phyloP scores from a whole-genome alignment of 2,329 filamentous ascomycete species.

The Ascochyta koolunga region DNA sequence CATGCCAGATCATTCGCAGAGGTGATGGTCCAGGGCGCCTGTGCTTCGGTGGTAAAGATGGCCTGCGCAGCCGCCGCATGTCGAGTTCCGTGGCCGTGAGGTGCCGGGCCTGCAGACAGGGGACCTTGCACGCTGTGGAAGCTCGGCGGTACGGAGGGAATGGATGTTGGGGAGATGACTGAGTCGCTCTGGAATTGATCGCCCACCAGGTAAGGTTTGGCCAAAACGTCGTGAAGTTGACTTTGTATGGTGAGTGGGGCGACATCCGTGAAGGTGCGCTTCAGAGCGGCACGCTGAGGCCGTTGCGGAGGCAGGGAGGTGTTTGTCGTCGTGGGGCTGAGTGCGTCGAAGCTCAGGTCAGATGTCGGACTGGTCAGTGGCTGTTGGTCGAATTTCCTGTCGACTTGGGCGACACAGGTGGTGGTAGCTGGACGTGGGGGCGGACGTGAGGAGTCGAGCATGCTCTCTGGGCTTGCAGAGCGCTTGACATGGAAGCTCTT shows the following conservation, averaged over 20 bases:
- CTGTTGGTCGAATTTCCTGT: slow-evolving; percentile 19
- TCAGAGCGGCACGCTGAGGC: slow-evolving; percentile 67
- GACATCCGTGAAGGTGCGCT: slow-evolving; percentile 87
- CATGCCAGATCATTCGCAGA: slow-evolving; percentile 96
- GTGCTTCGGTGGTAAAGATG: slow-evolving; percentile 94
- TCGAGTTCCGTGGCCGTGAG: slow-evolving; percentile 86
- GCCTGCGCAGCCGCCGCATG: slow-evolving; percentile 92
- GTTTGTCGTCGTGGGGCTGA: slow-evolving; percentile 24
- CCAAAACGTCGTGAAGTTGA: slow-evolving; percentile 82
- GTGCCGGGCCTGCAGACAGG: slow-evolving; percentile 50
- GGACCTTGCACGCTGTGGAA: slow-evolving; percentile 42
- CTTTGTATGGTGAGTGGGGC: slow-evolving; percentile 76
- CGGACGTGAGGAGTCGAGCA: slow-evolving; percentile 34
- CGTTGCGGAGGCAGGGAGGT: slow-evolving; percentile 30
- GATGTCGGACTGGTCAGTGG: slow-evolving; percentile 25
- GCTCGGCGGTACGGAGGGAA: slow-evolving; percentile 46
- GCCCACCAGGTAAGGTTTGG: slow-evolving; percentile 77
- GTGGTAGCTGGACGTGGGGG: slow-evolving; percentile 24
- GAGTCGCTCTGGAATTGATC: slow-evolving; percentile 50
- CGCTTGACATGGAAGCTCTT: slow-evolving; percentile 70
- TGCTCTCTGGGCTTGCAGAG: slow-evolving; percentile 52
- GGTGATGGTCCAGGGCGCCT: slow-evolving; percentile 92
- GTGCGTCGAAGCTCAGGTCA: slow-evolving; percentile 30
- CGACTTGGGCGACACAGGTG: slow-evolving; percentile 12
- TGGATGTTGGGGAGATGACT: slow-evolving; percentile 55